A percentile compares a stretch with the other conserved stretches of the same genome.
Conservation (phyloP, 2,329 filamentous ascomycete species). For the Lachnellula cervina region DNA sequence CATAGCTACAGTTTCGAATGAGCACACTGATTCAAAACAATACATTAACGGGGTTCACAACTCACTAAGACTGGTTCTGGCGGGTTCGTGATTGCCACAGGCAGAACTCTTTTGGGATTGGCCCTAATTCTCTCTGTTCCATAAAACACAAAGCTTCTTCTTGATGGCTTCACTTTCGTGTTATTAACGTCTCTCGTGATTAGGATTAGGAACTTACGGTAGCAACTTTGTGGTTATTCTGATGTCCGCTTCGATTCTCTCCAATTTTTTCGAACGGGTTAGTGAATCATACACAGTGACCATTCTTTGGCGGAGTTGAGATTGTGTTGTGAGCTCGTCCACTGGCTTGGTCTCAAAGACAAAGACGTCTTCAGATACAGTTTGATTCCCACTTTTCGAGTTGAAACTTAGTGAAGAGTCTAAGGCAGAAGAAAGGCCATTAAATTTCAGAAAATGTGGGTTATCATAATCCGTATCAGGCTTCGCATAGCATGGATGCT, state of each 20-base stretch:
- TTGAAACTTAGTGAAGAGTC: neutral
- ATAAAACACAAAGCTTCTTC: constrained; percentile 36
- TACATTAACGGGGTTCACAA: neutral
- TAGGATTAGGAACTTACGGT: constrained; percentile 6
- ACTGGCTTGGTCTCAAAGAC: neutral
- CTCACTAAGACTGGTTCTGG: constrained; percentile 18
- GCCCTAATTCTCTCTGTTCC: constrained; percentile 35
- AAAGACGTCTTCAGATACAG: neutral
- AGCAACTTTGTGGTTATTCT: constrained; percentile 6
- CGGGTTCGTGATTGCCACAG: constrained; percentile 31
- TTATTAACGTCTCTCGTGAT: neutral
- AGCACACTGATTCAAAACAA: neutral
- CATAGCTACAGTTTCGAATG: constrained; percentile 43
- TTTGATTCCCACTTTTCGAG: neutral
- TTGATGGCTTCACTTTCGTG: constrained; percentile 34
- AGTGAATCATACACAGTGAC: constrained; percentile 12
- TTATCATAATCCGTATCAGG: constrained; percentile 27
- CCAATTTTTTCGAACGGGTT: constrained; percentile 14
- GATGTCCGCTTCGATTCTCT: constrained; percentile 10
- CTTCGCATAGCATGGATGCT: constrained; percentile 29
- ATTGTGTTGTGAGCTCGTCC: neutral
- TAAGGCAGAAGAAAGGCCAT: neutral
- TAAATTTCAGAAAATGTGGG: constrained; percentile 30
- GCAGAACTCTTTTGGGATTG: constrained; percentile 28
- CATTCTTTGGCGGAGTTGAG: neutral